phyloP scores from a whole-genome alignment of 495 filamentous ascomycete genomes.

The Penicillium samsonianum region DNA sequence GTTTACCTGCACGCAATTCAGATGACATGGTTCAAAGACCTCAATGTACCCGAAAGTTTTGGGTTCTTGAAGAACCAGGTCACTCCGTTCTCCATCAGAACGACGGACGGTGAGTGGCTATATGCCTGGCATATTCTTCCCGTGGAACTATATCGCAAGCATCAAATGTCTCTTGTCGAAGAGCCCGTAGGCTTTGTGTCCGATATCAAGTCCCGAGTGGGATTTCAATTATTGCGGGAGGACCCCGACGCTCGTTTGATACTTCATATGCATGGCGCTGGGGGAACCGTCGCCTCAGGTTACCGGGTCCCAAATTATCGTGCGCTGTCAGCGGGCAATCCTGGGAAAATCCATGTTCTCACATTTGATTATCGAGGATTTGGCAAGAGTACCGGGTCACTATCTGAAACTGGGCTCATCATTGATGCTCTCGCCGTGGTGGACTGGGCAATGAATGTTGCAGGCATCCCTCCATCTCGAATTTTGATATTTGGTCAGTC shows the following conservation, averaged over 20 bases:
- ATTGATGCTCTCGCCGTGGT: constrained; percentile 65
- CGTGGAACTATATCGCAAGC: constrained; percentile 59
- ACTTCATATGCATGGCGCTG: constrained; percentile 57
- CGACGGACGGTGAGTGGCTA: constrained; percentile 56
- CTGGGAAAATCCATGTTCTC: constrained; percentile 59
- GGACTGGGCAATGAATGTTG: constrained; percentile 65
- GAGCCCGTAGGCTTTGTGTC: constrained; percentile 52
- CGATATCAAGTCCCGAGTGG: constrained; percentile 55
- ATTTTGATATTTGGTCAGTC: constrained; percentile 77
- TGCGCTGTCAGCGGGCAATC: constrained; percentile 57
- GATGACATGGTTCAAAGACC: constrained; percentile 52
- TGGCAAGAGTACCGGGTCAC: constrained; percentile 67
- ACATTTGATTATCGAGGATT: constrained; percentile 81
- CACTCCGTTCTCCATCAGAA: constrained; percentile 63
- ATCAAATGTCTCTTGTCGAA: constrained; percentile 52
- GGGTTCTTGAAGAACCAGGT: constrained; percentile 62
- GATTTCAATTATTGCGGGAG: constrained; percentile 61
- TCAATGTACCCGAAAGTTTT: constrained; percentile 50
- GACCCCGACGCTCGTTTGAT: constrained; percentile 63
- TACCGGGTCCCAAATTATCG: constrained; percentile 64
- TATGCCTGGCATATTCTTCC: constrained; percentile 77
- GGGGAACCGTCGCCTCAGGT: constrained; percentile 64
- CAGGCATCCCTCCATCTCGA: constrained; percentile 60
- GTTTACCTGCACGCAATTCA: constrained; percentile 50
- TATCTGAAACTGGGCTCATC: constrained; percentile 71